Percentiles rank a stretch among this genome's conserved stretches.
phyloP scores from a whole-genome alignment of 2,329 filamentous ascomycete species.

The Fusarium secorum region DNA sequence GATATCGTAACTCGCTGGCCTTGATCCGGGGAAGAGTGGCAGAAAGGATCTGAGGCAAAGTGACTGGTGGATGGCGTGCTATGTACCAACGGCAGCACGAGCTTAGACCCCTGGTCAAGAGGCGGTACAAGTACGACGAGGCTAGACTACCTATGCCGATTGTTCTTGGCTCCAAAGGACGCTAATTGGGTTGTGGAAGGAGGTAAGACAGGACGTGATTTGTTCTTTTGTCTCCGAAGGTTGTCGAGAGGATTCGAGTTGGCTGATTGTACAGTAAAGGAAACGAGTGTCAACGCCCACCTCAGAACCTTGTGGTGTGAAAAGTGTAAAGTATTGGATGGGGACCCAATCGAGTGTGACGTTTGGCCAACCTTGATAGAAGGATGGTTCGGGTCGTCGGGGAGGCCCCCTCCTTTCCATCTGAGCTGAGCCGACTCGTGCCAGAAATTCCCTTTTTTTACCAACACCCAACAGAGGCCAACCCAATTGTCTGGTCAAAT shows the following conservation, averaged over 20 bases:
- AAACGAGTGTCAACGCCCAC: constrained; percentile 1
- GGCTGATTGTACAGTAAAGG: not conserved
- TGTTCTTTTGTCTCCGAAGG: constrained; percentile 18
- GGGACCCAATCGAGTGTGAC: constrained; percentile 10
- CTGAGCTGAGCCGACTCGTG: constrained; percentile 8
- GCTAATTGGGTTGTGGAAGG: constrained; percentile 28
- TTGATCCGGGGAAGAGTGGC: constrained; percentile 36
- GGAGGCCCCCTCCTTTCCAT: constrained; percentile 24
- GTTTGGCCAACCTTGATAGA: constrained; percentile 24
- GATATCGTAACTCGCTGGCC: constrained; percentile 41
- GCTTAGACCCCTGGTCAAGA: constrained; percentile 33
- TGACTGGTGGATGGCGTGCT: constrained; percentile 42
- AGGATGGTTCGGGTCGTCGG: constrained; percentile 39
- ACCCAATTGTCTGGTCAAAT: not conserved
- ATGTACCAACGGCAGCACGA: constrained; percentile 22
- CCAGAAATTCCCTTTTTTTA: constrained; percentile 7
- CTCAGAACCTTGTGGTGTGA: constrained; percentile 7
- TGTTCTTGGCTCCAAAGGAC: constrained; percentile 10
- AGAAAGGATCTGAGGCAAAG: constrained; percentile 41
- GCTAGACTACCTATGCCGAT: not conserved
- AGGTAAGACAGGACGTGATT: constrained; percentile 20
- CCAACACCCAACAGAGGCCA: not conserved
- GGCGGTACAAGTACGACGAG: constrained; percentile 21
- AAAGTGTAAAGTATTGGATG: constrained; percentile 13
- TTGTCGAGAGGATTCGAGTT: not conserved